phyloP scores from a whole-genome alignment of 139 green algal species.

The Gonium pectorale region DNA sequence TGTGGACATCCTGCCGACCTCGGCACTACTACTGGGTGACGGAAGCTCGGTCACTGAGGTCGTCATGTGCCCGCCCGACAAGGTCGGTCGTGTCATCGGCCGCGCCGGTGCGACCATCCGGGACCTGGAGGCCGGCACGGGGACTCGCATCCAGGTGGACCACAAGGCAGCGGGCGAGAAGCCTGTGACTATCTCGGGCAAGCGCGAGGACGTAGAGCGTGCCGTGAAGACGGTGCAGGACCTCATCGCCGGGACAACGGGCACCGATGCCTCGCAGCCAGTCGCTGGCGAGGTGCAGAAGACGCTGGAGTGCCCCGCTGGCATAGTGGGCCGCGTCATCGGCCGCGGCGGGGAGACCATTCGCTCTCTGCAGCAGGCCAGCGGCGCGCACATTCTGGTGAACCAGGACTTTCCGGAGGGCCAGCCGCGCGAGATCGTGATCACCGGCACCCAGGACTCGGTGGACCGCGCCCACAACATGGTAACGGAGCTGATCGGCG shows the following conservation, averaged over 20 bases:
- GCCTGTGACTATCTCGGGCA: conserved; percentile 79
- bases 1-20: neutral
- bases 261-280: neutral
- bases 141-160: conserved; percentile 85
- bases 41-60: neutral
- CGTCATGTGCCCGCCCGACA: conserved; percentile 33
- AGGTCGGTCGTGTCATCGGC: conserved; percentile 91
- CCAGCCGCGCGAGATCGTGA: conserved; percentile 74
- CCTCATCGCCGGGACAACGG: conserved; percentile 43
- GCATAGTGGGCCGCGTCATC: conserved; percentile 95
- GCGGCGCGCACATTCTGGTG: conserved; percentile 84
- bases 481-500: conserved; percentile 88
- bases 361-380: conserved; percentile 90
- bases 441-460: conserved; percentile 75
- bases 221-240: conserved; percentile 69
- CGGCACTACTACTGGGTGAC: neutral
- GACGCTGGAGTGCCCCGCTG: conserved; percentile 79
- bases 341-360: conserved; percentile 97
- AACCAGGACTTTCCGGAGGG: conserved; percentile 70
- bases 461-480: conserved; percentile 80
- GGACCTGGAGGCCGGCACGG: conserved; percentile 77
- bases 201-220: conserved; percentile 55
- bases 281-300: conserved; percentile 19
- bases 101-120: conserved; percentile 90
- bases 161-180: conserved; percentile 75